Evolutionary conservation across 202 grass and related monocot genomes (phyloP), one percentile per base, ranked within the genome.

Genomic region (Setaria italica): DNA sequence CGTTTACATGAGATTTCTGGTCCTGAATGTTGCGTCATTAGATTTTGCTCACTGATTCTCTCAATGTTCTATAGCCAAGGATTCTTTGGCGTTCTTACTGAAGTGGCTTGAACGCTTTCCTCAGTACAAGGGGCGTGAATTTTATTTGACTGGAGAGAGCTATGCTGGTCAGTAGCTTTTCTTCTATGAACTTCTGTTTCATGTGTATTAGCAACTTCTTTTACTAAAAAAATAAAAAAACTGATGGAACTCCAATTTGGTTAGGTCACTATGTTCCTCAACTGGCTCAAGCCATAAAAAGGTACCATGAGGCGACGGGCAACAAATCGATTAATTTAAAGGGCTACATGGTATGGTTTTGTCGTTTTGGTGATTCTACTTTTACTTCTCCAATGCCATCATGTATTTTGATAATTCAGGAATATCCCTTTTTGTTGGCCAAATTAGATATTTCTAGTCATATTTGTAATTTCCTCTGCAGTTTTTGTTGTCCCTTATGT

Each of bases 231-330:
- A 37, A 32, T 73, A 13, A 47, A 11, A 71, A 76, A 83, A 46
- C 11, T 88, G 67, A 58, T 70, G 17, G 67, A 77, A 57, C 81
- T 66, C 48, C 67, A 42, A 42, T 89, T 89, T 84, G 72, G 12
- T 46, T 90, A 99, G 97, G 97, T n/a, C 97, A 99, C 87, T 96
- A 99, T 50, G 97, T 96, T 82, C 97, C 94, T 67, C 94, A 99
- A 59, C 85, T 99, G 80, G 93, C 97, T 90, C 93, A 99, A 91
- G 92, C 88, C 67, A 99, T 99, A 85, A 91, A 92, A 80, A 87
- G 78, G 80, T 91, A 93, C 69, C 90, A 94, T 62, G 93, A 92
- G 68, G 80, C 77, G 29, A 90, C 87, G 55, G 91, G 86, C 75
- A 89, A 92, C 75, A 96, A 80, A 74, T 83, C 92, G 78, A 92